phyloP scores from a whole-genome alignment of 805 yeast species.

The Yarrowia osloensis region DNA sequence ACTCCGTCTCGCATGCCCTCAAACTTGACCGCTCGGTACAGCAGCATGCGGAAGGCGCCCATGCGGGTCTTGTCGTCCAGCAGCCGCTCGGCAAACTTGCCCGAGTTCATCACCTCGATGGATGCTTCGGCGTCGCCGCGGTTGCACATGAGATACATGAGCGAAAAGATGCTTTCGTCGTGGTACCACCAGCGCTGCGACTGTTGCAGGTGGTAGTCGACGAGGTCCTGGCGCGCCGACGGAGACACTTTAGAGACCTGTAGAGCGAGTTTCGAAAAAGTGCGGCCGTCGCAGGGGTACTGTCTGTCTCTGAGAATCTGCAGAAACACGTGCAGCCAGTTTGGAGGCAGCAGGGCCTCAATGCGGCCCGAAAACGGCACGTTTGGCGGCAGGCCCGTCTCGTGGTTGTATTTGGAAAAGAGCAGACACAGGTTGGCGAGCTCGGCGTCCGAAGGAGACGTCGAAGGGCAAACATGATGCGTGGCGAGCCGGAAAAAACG shows the following conservation, averaged over 20 bases:
- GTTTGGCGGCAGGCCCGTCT: conserved; percentile 16
- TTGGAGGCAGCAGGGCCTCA: conserved; percentile 3
- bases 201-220: conserved; percentile 20
- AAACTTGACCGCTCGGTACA: conserved; percentile 26
- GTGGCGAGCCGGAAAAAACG: background rate
- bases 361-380: background rate
- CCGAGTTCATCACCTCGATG: conserved; percentile 27
- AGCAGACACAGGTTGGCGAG: background rate
- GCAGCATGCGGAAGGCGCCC: conserved; percentile 18
- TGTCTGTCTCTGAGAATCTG: conserved; percentile 9
- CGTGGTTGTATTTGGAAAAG: conserved; percentile 23
- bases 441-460: background rate
- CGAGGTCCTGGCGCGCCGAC: conserved; percentile 5
- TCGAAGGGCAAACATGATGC: background rate
- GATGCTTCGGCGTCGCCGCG: conserved; percentile 21
- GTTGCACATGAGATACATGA: conserved; percentile 27
- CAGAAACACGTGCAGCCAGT: conserved; percentile 12
- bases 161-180: background rate
- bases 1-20: conserved; percentile 25
- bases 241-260: conserved; percentile 6
- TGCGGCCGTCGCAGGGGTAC: conserved; percentile 9
- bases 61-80: background rate
- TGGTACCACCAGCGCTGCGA: conserved; percentile 25
- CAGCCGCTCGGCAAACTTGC: background rate
- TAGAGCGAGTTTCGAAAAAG: background rate